Conservation (phyloP, 805 yeast species). For the Starmerella geochares region DNA sequence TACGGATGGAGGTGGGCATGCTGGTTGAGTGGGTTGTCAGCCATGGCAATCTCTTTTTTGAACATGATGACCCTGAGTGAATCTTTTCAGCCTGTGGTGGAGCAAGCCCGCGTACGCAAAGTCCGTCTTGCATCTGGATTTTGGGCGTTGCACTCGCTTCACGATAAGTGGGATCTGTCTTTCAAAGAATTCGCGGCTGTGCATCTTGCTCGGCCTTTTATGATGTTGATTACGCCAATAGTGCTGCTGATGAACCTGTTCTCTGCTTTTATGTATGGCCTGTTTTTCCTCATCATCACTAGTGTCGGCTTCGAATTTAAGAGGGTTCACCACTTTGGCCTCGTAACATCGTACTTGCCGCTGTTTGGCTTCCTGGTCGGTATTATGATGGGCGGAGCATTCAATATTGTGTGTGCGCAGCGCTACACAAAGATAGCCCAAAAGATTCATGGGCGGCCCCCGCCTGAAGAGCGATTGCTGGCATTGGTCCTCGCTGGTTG, state of each 20-base stretch:
- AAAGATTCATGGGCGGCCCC: slow-evolving; percentile 36
- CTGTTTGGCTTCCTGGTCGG: slow-evolving; percentile 32
- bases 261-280: slow-evolving; percentile 38
- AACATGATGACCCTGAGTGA: slow-evolving; percentile 34
- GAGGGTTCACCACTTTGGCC: slow-evolving; percentile 30
- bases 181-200: slow-evolving; percentile 58
- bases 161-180: slow-evolving; percentile 69
- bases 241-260: slow-evolving; percentile 35
- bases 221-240: slow-evolving; percentile 52
- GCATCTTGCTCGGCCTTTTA: slow-evolving; percentile 70
- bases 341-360: slow-evolving; percentile 30
- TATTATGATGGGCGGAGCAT: slow-evolving; percentile 28
- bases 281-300: slow-evolving; percentile 36
- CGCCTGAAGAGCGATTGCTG: slow-evolving; percentile 52
- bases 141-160: slow-evolving; percentile 76
- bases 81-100: slow-evolving; percentile 38
- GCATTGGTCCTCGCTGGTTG: slow-evolving; percentile 42
- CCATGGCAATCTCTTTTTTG: slow-evolving; percentile 30
- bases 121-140: slow-evolving; percentile 70
- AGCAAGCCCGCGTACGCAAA: slow-evolving; percentile 53
- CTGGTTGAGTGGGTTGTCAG: slow-evolving; percentile 42
- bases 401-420: slow-evolving; percentile 26
- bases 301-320: slow-evolving; percentile 35
- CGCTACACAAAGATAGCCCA: slow-evolving; percentile 28
- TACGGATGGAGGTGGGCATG: slow-evolving; percentile 52